These are phyloP conservation scores for Jatropha multifida DNA, from an alignment of 441 rosid species.

Conservation along the genomic window DNA sequence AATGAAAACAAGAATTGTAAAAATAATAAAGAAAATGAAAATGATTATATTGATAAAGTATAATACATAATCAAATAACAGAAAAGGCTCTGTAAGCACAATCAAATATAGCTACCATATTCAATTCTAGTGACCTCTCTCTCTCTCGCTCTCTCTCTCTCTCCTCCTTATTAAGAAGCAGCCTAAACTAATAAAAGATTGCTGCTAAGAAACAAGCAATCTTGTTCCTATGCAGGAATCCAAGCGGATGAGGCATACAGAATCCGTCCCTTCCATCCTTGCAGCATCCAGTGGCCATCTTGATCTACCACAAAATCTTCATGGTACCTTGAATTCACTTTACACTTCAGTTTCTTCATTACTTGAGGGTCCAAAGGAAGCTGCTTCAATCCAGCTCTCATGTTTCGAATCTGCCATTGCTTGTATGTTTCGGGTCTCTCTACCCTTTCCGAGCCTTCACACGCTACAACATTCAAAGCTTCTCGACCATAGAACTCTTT, in stretches of 20 bases:
- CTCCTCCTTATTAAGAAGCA: not conserved
- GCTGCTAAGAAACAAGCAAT: not conserved
- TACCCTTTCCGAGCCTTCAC: slow-evolving; percentile 56
- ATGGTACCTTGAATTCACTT: slow-evolving; percentile 36
- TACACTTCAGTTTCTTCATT: slow-evolving; percentile 43
- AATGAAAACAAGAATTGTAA: not conserved
- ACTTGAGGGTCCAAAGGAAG: slow-evolving; percentile 47
- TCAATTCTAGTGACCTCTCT: not conserved
- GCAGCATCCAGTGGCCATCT: slow-evolving; percentile 83
- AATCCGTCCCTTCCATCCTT: slow-evolving; percentile 98
- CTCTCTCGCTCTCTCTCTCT: not conserved
- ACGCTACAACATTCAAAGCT: slow-evolving; percentile 48
- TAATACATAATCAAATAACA: not conserved
- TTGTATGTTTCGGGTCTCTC: slow-evolving; percentile 87
- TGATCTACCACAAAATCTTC: slow-evolving; percentile 53
- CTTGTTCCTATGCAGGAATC: slow-evolving; percentile 45
- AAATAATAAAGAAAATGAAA: not conserved
- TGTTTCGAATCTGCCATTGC: slow-evolving; percentile 74
- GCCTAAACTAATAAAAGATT: not conserved
- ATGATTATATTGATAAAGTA: not conserved
- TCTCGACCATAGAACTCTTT: slow-evolving; percentile 44
- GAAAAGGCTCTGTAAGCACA: not conserved
- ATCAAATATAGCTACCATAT: slow-evolving; percentile 5
- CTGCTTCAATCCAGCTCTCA: slow-evolving; percentile 71
- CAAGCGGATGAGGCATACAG: slow-evolving; percentile 64